A percentile compares a stretch with the other conserved stretches of the same genome.
Conservation (phyloP, 495 filamentous ascomycete genomes). For the Neurospora sp. region DNA sequence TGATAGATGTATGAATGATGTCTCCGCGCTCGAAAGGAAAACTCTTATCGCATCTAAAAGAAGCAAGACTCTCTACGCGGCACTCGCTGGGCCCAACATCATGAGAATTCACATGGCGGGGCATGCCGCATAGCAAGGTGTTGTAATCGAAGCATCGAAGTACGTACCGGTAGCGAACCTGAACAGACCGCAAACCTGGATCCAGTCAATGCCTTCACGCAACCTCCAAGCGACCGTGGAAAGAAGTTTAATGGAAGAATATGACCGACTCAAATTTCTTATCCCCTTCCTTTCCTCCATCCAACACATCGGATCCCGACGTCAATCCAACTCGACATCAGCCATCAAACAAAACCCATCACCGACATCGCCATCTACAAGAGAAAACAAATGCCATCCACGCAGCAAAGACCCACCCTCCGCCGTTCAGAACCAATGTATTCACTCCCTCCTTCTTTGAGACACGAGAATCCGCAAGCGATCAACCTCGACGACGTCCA, state of each 20-base stretch:
- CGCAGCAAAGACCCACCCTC: not conserved
- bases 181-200: not conserved
- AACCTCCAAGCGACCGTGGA: not conserved
- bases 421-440: not conserved
- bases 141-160: no score
- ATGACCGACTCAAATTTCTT: fast-evolving
- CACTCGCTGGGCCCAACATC: no score
- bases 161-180: no score
- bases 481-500: not conserved
- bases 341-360: not conserved
- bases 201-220: not conserved
- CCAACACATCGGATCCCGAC: not conserved
- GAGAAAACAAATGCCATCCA: not conserved
- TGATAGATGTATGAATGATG: no score
- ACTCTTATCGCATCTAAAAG: no score
- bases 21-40: no score
- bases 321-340: not conserved
- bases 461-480: not conserved
- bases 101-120: no score
- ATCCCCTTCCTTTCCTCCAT: fast-evolving
- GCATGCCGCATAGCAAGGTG: no score
- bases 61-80: no score
- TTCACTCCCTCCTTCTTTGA: not conserved
- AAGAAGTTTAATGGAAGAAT: no score
- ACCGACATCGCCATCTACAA: not conserved